Evolutionary conservation across 2,329 filamentous ascomycete species (phyloP), one percentile per base, ranked within the genome.

Genomic region (Fusarium nanum): DNA sequence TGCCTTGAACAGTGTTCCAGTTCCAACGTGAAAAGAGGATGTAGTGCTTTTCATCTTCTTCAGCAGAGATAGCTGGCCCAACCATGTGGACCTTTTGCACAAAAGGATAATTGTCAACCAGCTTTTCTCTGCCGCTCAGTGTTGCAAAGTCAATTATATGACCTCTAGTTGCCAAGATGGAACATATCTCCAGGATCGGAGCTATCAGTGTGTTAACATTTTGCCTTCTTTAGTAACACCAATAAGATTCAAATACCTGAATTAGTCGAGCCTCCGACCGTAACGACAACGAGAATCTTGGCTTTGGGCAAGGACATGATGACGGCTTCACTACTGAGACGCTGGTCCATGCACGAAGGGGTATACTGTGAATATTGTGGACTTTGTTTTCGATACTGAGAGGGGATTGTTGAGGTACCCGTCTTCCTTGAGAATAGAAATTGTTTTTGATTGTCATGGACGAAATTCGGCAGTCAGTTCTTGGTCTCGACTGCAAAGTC

Each of bases 131-230:
- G 6, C 55, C 55, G 2, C 25, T 58, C 13, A 58, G 22, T 3
- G 55, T 58, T 3, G 55, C 55, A 34, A 58, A 58, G 18, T 58
- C 55, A 58, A 58, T 58, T 13, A n/a, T 58, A n/a, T 58, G 55
- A 5, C 34, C 55, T 32, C 55, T 52, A 23, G 25, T 27, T 44
- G 55, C 46, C 9, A 58, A n/a, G 1, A 58, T 23, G 12, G 55
- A 52, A 22, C 55, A 58, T 52, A 58, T 52, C 11, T 52, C 55
- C 5, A 58, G 37, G 3, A 58, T 58, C 7, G 55, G 46, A 2
- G 55, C 46, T 58, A 12, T 18, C 9, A 9, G 11, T 5, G 4
- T 4, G 7, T 52, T 27, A 58, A 28, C 27, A 13, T 12, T 1
- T 13, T 28, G 27, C 11, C 2, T 28, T 13, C 27, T 13, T 1